phyloP scores from a whole-genome alignment of 331 rosid genomes.

The Malus hybrid region DNA sequence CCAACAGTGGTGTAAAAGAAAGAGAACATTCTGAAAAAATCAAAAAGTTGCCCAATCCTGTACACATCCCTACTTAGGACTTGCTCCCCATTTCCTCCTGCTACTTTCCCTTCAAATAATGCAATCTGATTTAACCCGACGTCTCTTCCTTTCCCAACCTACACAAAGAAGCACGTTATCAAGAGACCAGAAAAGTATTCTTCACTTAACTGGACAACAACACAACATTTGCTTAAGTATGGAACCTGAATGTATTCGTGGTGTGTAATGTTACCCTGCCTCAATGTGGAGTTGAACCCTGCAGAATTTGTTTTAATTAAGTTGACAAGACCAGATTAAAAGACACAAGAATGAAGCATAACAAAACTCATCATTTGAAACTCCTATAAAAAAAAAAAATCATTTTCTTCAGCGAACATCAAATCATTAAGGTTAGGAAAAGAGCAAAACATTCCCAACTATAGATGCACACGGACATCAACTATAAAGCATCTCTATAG shows the following conservation, averaged over 20 bases:
- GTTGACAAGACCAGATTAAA: not conserved
- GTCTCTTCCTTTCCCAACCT: constrained; percentile 99
- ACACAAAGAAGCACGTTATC: constrained; percentile 20
- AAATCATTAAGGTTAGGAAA: not conserved
- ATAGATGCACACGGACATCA: not conserved
- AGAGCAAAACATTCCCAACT: not conserved
- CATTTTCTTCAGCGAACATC: not conserved
- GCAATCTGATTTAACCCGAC: constrained; percentile 98
- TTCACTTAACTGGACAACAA: constrained; percentile 3
- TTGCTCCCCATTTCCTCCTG: constrained; percentile 99
- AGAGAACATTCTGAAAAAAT: constrained; percentile 95
- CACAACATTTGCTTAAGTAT: constrained; percentile 2
- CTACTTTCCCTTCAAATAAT: constrained; percentile 97
- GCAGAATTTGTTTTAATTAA: constrained; percentile 13
- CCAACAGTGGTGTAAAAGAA: constrained; percentile 95
- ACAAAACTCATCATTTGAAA: not conserved
- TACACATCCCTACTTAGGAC: constrained; percentile 93
- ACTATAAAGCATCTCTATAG: not conserved
- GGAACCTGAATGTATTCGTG: constrained; percentile 94
- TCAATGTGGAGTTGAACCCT: constrained; percentile 96
- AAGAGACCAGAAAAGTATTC: constrained; percentile 12
- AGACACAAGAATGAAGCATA: not conserved
- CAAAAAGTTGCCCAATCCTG: constrained; percentile 87
- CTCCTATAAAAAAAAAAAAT: not conserved
- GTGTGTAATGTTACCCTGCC: constrained; percentile 91